phyloP scores from a whole-genome alignment of 768 basidiomycete species.

The Floccularia luteovirens region DNA sequence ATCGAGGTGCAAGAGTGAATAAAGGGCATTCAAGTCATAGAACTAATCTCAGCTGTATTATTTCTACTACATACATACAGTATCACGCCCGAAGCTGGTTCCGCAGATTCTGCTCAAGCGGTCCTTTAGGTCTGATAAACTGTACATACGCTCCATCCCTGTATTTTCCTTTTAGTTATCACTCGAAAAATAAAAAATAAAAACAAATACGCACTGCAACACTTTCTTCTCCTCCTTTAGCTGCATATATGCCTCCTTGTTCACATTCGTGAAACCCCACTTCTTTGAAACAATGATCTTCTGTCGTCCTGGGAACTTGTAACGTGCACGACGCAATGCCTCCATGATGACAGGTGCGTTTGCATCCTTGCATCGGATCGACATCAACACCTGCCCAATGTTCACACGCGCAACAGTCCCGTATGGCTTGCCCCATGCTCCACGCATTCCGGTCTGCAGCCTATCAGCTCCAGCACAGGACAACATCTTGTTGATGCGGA shows the following conservation, averaged over 20 bases:
- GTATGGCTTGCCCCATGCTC: conserved; percentile 99
- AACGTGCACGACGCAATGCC: conserved; percentile 93
- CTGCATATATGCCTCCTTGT: conserved; percentile 80
- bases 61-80: neutral
- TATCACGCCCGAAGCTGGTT: conserved; percentile 61
- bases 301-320: conserved; percentile 99
- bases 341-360: conserved; percentile 90
- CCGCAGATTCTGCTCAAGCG: conserved; percentile 78
- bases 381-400: conserved; percentile 91
- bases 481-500: conserved; percentile 99
- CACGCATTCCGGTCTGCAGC: conserved; percentile 97
- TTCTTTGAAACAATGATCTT: conserved; percentile 97
- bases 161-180: conserved; percentile 1
- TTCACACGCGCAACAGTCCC: conserved; percentile 93
- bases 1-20: too few species aligned
- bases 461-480: conserved; percentile 99
- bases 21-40: too few species aligned
- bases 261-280: conserved; percentile 98
- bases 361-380: conserved; percentile 84
- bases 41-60: too few species aligned
- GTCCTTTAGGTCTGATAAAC: conserved; percentile 86
- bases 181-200: conserved; percentile 5
- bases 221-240: conserved; percentile 89
- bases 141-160: conserved; percentile 95
- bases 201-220: conserved; percentile 55